Percentiles rank a stretch among this genome's conserved stretches.
phyloP scores from a whole-genome alignment of 2,329 filamentous ascomycete genomes.

The Cordyceps javanica region DNA sequence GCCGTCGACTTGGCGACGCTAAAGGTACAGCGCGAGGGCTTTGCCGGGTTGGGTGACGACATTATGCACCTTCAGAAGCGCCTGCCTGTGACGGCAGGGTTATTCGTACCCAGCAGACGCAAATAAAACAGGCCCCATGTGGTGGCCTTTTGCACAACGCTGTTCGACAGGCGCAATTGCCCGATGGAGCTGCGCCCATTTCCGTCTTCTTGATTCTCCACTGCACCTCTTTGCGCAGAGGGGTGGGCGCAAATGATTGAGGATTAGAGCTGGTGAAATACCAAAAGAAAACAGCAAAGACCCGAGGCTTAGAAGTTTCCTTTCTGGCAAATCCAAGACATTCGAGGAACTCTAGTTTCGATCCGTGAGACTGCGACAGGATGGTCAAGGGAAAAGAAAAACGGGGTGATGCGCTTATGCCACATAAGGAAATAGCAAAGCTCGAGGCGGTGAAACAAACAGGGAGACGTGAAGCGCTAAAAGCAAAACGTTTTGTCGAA shows the following conservation, averaged over 20 bases:
- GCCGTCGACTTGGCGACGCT: slow-evolving; percentile 60
- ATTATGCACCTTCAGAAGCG: slow-evolving; percentile 9
- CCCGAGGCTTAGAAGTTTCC: not conserved
- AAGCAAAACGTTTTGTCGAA: slow-evolving; percentile 2
- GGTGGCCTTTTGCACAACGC: not conserved
- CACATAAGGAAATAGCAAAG: not conserved
- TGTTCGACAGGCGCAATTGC: not conserved
- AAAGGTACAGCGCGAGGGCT: slow-evolving; percentile 64
- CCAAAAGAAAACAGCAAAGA: too few species aligned
- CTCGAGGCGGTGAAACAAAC: slow-evolving; percentile 4
- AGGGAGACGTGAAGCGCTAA: not conserved
- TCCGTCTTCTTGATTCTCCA: not conserved
- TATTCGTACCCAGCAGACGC: not conserved
- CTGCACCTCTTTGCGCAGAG: not conserved
- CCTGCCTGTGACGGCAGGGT: not conserved
- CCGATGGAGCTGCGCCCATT: not conserved
- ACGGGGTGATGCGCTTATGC: not conserved
- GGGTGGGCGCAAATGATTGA: not conserved
- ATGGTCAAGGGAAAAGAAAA: not conserved
- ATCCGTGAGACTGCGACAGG: not conserved
- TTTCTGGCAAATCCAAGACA: not conserved
- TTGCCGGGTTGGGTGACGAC: slow-evolving; percentile 42
- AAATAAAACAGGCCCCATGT: not conserved
- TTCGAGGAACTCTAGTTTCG: not conserved
- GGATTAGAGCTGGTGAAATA: not conserved